phyloP scores from a whole-genome alignment of 257 asterid species.

The Verbena officinalis region DNA sequence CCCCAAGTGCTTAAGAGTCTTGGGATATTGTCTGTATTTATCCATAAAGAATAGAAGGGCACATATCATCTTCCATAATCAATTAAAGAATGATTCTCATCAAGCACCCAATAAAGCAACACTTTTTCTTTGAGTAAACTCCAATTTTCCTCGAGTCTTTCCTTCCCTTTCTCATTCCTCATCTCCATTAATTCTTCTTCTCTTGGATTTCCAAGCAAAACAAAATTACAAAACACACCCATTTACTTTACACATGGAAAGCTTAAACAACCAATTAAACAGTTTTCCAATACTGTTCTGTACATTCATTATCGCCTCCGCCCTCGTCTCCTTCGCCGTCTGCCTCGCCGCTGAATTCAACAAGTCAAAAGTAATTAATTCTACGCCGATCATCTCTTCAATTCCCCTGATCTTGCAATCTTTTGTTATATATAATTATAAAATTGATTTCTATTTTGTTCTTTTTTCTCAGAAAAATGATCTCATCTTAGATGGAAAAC shows the following conservation, averaged over 20 bases:
- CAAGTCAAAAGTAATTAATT: constrained; percentile 52
- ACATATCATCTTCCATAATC: too few relatives aligned
- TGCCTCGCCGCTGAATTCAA: constrained; percentile 81
- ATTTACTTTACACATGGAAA: constrained; percentile 56
- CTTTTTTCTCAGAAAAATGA: constrained; percentile 50
- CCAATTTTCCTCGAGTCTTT: constrained; percentile 38
- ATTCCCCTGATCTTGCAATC: background rate
- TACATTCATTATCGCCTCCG: constrained; percentile 36
- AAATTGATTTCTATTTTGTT: background rate
- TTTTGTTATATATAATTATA: background rate
- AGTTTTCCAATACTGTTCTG: constrained; percentile 30
- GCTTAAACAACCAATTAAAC: constrained; percentile 24
- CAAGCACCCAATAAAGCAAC: background rate
- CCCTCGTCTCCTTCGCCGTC: constrained; percentile 52
- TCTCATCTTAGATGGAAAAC: constrained; percentile 63
- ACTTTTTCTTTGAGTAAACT: constrained; percentile 48
- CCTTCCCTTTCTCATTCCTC: background rate
- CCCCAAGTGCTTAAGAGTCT: too few relatives aligned
- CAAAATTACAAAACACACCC: too few relatives aligned
- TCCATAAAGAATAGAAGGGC: too few relatives aligned
- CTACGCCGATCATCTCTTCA: too few relatives aligned
- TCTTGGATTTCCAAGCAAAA: constrained; percentile 4
- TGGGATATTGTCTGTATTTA: too few relatives aligned
- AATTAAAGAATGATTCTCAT: constrained; percentile 27
- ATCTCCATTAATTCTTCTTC: background rate